These are phyloP conservation scores for Hyaloscypha hepaticicola DNA, from an alignment of 495 filamentous ascomycete genomes.

Conservation along the genomic window DNA sequence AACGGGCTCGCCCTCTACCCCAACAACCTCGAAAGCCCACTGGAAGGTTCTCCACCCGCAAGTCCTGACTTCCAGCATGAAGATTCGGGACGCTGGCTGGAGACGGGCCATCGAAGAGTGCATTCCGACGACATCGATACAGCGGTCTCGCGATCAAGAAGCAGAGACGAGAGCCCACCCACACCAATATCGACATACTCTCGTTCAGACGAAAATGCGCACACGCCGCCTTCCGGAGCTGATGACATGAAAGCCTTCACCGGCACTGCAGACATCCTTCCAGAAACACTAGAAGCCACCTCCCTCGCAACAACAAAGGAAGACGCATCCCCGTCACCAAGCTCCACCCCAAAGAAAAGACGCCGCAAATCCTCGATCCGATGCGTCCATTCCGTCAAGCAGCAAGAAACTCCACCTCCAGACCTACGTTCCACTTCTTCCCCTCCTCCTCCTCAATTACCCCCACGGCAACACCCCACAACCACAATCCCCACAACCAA, in stretches of 20 bases:
- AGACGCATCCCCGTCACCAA: background rate
- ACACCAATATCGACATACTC: constrained; percentile 27
- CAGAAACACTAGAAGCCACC: background rate
- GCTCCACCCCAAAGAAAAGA: background rate
- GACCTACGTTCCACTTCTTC: background rate
- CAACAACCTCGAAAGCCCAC: constrained; percentile 20
- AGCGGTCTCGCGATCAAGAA: constrained; percentile 3
- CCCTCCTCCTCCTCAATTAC: background rate
- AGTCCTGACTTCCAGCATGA: constrained; percentile 14
- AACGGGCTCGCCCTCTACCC: background rate
- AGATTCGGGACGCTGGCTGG: constrained; percentile 21
- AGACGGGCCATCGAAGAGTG: constrained; percentile 15
- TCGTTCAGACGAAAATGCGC: constrained; percentile 8
- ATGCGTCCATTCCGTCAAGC: background rate
- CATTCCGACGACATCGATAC: constrained; percentile 13
- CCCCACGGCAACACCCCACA: background rate
- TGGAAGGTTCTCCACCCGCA: constrained; percentile 16
- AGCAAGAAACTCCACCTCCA: background rate
- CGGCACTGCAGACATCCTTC: background rate
- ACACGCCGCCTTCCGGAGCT: constrained; percentile 24
- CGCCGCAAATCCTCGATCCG: background rate
- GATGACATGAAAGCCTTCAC: constrained; percentile 4
- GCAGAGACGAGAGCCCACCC: constrained; percentile 21
- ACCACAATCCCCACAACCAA: background rate
- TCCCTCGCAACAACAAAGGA: background rate